Percentiles rank a stretch among this genome's conserved stretches.
Evolutionary conservation across 768 basidiomycete genomes (phyloP).

Genomic region (Xanthoconium stramineum): DNA sequence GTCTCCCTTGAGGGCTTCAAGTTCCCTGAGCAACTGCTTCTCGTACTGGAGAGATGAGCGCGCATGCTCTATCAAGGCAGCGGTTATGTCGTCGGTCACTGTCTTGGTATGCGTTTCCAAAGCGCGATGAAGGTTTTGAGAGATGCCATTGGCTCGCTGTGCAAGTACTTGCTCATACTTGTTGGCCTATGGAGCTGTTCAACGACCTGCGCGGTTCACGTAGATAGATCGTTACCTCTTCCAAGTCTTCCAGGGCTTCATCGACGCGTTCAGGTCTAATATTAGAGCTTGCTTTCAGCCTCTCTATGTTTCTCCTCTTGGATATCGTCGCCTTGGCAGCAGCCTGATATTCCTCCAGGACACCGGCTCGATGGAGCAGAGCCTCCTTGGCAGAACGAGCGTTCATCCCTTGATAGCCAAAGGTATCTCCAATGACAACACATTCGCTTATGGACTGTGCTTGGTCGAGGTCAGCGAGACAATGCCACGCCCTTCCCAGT

Average conservation of each 20-base stretch:
- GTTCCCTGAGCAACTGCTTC: constrained; percentile 79
- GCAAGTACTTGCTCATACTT: constrained; percentile 85
- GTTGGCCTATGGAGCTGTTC: constrained; percentile 58
- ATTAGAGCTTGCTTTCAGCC: constrained; percentile 79
- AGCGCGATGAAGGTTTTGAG: constrained; percentile 86
- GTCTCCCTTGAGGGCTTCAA: constrained; percentile 81
- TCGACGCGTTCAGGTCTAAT: constrained; percentile 85
- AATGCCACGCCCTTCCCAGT: constrained; percentile 84
- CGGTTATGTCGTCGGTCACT: constrained; percentile 88
- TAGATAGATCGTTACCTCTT: constrained; percentile 59
- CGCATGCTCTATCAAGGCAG: constrained; percentile 89
- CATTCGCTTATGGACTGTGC: constrained; percentile 93
- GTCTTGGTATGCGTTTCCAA: constrained; percentile 80
- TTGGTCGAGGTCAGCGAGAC: constrained; percentile 81
- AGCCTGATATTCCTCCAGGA: constrained; percentile 90
- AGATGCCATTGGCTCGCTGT: constrained; percentile 87
- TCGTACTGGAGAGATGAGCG: constrained; percentile 92
- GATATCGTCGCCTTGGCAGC: constrained; percentile 93
- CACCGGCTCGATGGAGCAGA: constrained; percentile 80
- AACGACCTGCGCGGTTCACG: constrained; percentile 1
- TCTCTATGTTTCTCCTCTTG: constrained; percentile 88
- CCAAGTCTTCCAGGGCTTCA: constrained; percentile 88
- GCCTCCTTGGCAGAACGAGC: constrained; percentile 97
- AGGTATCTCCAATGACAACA: constrained; percentile 91
- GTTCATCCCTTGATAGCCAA: constrained; percentile 96